phyloP scores from a whole-genome alignment of 2,329 filamentous ascomycete genomes.

The Colletotrichum sp. region DNA sequence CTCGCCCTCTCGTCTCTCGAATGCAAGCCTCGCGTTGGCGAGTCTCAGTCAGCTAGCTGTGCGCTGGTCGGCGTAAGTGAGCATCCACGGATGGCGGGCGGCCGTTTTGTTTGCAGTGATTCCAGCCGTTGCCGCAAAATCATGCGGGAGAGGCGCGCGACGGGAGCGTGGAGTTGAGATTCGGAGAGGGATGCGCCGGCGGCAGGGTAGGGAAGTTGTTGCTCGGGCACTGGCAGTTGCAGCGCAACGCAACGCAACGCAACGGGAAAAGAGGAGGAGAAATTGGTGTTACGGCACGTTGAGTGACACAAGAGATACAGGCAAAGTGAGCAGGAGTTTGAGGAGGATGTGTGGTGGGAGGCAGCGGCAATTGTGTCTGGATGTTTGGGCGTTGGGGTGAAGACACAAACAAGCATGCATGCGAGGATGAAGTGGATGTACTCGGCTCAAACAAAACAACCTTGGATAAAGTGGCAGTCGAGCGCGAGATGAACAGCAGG shows the following conservation, averaged over 20 bases:
- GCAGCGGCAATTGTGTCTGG: slow-evolving; percentile 9
- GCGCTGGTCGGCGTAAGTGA: not conserved
- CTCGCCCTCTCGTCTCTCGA: not conserved
- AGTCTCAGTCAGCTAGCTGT: not conserved
- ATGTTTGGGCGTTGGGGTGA: slow-evolving; percentile 18
- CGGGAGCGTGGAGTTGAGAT: slow-evolving; percentile 4
- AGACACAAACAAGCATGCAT: slow-evolving; percentile 16
- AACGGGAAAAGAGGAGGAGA: not conserved
- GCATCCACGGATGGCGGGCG: not conserved
- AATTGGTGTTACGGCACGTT: slow-evolving; percentile 5
- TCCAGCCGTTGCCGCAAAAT: not conserved
- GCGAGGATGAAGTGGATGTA: slow-evolving; percentile 7
- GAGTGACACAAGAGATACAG: slow-evolving; percentile 13
- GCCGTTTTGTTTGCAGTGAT: not conserved
- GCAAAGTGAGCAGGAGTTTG: slow-evolving; percentile 7
- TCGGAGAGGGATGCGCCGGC: slow-evolving; percentile 15
- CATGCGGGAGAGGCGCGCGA: slow-evolving; percentile 1
- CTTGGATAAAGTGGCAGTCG: slow-evolving; percentile 23
- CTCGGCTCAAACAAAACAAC: slow-evolving; percentile 16
- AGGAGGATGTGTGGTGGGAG: slow-evolving; percentile 2
- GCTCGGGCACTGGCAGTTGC: not conserved
- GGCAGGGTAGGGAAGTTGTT: not conserved
- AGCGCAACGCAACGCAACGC: not conserved
- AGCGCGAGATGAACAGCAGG: slow-evolving; percentile 24
- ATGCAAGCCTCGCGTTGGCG: not conserved